phyloP scores from a whole-genome alignment of 768 basidiomycete genomes.

The Phaffia tasmanica region DNA sequence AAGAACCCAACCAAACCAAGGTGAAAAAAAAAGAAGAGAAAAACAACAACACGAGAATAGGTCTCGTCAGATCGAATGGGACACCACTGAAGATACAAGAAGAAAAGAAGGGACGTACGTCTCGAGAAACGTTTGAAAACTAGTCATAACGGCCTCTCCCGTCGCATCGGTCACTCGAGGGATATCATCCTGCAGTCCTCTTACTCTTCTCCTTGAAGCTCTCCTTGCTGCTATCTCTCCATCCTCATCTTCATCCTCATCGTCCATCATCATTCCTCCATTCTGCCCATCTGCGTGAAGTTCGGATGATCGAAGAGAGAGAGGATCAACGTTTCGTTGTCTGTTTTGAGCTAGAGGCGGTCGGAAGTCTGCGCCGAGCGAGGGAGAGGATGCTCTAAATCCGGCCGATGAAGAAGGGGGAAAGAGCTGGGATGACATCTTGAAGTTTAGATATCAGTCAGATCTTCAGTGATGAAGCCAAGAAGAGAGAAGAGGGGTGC shows the following conservation, averaged over 20 bases:
- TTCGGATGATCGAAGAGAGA: no score
- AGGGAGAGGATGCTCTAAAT: no score
- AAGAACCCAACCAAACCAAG: not conserved
- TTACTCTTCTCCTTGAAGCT: conserved; percentile 5
- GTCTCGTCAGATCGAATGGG: not conserved
- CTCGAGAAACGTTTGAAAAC: conserved; percentile 82
- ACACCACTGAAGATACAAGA: not conserved
- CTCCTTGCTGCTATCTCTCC: conserved; percentile 14
- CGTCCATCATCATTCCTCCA: not conserved
- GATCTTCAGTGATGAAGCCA: no score
- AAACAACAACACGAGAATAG: not conserved
- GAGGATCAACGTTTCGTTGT: no score
- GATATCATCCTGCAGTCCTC: conserved; percentile 46
- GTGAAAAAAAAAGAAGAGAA: not conserved
- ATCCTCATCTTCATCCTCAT: conserved; percentile 20
- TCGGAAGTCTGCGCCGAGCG: no score
- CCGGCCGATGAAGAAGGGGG: no score
- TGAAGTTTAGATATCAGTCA: no score
- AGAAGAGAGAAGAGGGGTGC: no score
- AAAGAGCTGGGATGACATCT: no score
- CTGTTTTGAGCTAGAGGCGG: no score
- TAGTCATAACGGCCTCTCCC: conserved; percentile 85
- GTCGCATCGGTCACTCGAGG: conserved; percentile 86
- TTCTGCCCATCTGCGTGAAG: no score
- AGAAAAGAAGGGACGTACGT: conserved; percentile 48